Base-by-base conservation (phyloP, 257 asterid species). In the Solanum acaule region DNA sequence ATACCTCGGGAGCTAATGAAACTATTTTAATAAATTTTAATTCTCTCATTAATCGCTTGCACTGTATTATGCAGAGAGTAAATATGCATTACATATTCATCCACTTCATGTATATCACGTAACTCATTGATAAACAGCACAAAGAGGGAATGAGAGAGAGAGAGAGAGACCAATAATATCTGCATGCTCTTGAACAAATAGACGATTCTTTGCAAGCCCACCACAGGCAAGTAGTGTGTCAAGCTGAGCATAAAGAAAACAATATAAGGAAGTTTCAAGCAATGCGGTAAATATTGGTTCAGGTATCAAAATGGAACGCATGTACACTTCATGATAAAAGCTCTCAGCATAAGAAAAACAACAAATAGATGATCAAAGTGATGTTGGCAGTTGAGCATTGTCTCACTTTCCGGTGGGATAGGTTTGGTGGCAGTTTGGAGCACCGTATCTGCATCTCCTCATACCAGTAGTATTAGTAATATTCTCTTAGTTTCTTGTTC, bases 211-310 rank as follows among this genome's bases (percentile, higher is more conserved):
- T 35, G 96, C 88, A 88, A 97, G 98, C 65, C 99, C 99, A 83
- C 98, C 99, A 88, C 98, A 95, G 18, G 99, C 99, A 76, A 97
- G 98, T 89, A 97, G 88, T 38, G 98, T 96, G 90, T 96, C 98
- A 89, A 97, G 91, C 99, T 96, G 95, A 78, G 87, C 87, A 88
- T 67, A 88, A 88, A 87, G 85, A 63, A 63, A 87, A 37, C 86
- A 8, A 40, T 68, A 79, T 23, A 88, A 72, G 68, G 83, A 87
- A 88, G 56, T 20, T 31, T 82, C 68, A 82, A 82, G 27, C 86
- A 82, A 49, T 10, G 31, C 7, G 16, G 70, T 49, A 46, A 25
- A 5, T 16, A 46, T 81, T 46, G 40, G 25, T 46, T 16, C 85
- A 46, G 85, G 27, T 46, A 15, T 81, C 85, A 81, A 81, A 79